Evolutionary conservation across 306 rosid species (phyloP).

Genomic region (Hylodesmum podocarpum): DNA sequence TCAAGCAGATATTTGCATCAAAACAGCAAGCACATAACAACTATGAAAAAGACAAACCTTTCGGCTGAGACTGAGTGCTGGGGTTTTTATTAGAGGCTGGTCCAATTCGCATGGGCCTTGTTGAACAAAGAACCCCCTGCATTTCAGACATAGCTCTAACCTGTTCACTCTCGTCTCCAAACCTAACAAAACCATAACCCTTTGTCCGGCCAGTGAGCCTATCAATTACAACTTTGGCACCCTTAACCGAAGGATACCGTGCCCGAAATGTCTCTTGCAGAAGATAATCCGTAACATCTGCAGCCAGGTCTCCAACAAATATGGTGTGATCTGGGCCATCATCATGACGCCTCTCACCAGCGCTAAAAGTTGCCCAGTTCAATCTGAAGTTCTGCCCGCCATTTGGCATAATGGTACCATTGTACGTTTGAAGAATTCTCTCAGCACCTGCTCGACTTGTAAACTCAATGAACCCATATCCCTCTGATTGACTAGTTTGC

Average conservation of each 20-base stretch:
- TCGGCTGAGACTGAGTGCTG: conserved; percentile 75
- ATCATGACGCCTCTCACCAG: conserved; percentile 86
- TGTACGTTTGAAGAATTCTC: conserved; percentile 67
- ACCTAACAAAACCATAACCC: conserved; percentile 96
- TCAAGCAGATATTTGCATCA: background rate
- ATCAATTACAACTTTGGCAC: conserved; percentile 94
- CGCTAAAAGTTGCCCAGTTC: conserved; percentile 88
- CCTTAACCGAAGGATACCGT: conserved; percentile 62
- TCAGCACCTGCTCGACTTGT: conserved; percentile 71
- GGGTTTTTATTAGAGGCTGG: conserved; percentile 93
- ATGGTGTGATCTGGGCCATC: conserved; percentile 82
- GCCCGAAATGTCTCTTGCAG: conserved; percentile 69
- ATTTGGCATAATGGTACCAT: conserved; percentile 86
- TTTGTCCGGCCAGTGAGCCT: conserved; percentile 90
- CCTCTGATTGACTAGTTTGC: conserved; percentile 78
- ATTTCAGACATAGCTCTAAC: conserved; percentile 87
- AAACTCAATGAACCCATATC: conserved; percentile 94
- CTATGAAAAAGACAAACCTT: conserved; percentile 51
- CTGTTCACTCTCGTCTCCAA: conserved; percentile 87
- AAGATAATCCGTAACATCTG: conserved; percentile 80
- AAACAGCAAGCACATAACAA: background rate
- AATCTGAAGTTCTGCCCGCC: conserved; percentile 83
- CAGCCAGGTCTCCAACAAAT: conserved; percentile 94
- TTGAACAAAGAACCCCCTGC: conserved; percentile 90
- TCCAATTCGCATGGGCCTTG: conserved; percentile 95